Base-by-base conservation (phyloP, 148 eudicot species). In the Cornus florida region DNA sequence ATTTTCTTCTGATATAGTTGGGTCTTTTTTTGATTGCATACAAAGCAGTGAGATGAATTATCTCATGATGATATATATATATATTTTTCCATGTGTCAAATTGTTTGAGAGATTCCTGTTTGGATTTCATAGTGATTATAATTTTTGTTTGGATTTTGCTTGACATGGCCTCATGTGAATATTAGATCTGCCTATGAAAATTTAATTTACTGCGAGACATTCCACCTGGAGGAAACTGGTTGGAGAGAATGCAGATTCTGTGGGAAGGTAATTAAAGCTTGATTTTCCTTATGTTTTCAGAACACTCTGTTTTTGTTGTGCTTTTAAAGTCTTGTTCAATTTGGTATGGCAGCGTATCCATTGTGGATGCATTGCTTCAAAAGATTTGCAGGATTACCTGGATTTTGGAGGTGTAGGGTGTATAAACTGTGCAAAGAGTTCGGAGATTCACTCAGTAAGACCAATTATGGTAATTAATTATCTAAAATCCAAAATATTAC, bases 361-460 rank as follows among this genome's bases (percentile, higher is more conserved):
- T 85, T 95, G 98, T 83, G 98, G 98, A 75, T 95, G 98, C 86
- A 88, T 92, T 72, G 98, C 94, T 75, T 91, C 98, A 41, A 86
- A 81, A 72, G 32, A 81, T 80, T 80, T 93, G 80, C 76, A 89
- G 60, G 97, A 95, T 67, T 88, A 86, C 77, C 85, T 90, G 86
- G 98, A 95, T 85, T 88, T 83, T 78, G 97, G 98, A 43, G 98
- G 98, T 53, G 85, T 95, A 4, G 86, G 87, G 75, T 95, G 98
- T 84, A 80, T 86, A 83, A 83, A 59, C 67, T 95, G 97, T 86
- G 88, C 87, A 65, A 82, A 77, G 80, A 84, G 70, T 81, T 82
- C 84, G 76, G 91, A 81, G 71, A 80, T 82, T 82, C 89, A 78
- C 75, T 75, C 84, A 6, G 79, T 84, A 78, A 81, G 86, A 80